A percentile compares a stretch with the other conserved stretches of the same genome.
Evolutionary conservation across 2,329 filamentous ascomycete species (phyloP).

Genomic region (Emergomyces orientalis): DNA sequence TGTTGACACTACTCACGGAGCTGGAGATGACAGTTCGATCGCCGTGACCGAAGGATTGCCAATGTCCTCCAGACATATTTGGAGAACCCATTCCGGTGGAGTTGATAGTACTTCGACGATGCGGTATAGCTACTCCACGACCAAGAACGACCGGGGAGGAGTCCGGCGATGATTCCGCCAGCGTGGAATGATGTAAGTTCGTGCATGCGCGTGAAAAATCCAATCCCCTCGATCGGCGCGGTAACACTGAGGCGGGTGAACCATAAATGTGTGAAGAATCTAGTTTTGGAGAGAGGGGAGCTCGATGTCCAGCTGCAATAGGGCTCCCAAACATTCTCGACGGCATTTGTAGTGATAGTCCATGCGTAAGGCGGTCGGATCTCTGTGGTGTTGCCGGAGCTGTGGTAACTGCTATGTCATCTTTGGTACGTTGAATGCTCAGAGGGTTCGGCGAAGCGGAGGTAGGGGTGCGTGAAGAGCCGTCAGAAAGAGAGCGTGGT

Average conservation of each 20-base stretch:
- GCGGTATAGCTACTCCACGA: conserved; percentile 53
- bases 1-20: conserved; percentile 70
- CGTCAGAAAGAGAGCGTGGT: conserved; percentile 57
- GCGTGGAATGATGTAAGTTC: conserved; percentile 87
- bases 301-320: conserved; percentile 47
- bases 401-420: conserved; percentile 51
- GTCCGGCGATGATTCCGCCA: conserved; percentile 83
- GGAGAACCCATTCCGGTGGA: conserved; percentile 52
- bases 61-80: conserved; percentile 51
- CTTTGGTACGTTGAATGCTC: conserved; percentile 50
- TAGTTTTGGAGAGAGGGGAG: conserved; percentile 73
- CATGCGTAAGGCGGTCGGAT: conserved; percentile 52
- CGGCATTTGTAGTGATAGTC: conserved; percentile 63
- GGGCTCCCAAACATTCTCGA: conserved; percentile 37
- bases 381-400: conserved; percentile 64
- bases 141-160: conserved; percentile 78
- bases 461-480: conserved; percentile 45
- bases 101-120: conserved; percentile 38
- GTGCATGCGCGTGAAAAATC: conserved; percentile 92
- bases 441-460: conserved; percentile 52
- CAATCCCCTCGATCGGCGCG: conserved; percentile 76
- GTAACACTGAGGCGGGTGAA: conserved; percentile 78
- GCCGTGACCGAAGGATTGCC: conserved; percentile 60
- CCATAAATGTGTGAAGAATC: conserved; percentile 78
- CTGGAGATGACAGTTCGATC: conserved; percentile 65